A percentile compares a stretch with the other conserved stretches of the same genome.
Evolutionary conservation across 768 basidiomycete genomes (phyloP).

Genomic region (Hypholoma sublateritium): DNA sequence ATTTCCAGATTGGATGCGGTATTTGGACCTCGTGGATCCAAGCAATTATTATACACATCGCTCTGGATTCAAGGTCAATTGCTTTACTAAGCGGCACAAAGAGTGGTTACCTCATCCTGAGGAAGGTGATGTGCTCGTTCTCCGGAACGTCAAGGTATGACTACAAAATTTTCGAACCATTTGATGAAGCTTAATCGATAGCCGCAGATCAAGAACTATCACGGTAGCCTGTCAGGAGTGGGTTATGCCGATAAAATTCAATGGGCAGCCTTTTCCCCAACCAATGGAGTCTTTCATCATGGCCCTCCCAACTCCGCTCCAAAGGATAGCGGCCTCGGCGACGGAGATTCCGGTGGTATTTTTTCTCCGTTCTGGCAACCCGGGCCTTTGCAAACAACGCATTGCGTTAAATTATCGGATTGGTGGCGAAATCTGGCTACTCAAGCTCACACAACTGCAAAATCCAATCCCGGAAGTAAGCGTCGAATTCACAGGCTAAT

Average conservation of each 20-base stretch:
- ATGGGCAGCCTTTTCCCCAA: constrained; percentile 56
- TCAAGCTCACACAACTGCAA: constrained; percentile 11
- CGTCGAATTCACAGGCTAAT: constrained; percentile 47
- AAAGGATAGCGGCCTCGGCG: constrained; percentile 28
- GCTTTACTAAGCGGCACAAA: constrained; percentile 47
- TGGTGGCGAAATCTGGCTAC: constrained; percentile 49
- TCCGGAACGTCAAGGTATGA: constrained; percentile 50
- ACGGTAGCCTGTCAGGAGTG: constrained; percentile 31
- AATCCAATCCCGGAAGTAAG: background rate
- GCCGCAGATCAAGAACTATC: constrained; percentile 31
- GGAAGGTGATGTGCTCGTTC: constrained; percentile 50
- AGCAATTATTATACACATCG: constrained; percentile 37
- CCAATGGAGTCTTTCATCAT: constrained; percentile 34
- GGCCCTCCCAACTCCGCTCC: constrained; percentile 38
- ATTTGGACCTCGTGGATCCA: constrained; percentile 51
- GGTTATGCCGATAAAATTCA: constrained; percentile 47
- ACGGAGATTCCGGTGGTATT: constrained; percentile 34
- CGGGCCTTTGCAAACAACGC: constrained; percentile 34
- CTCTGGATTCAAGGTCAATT: constrained; percentile 39
- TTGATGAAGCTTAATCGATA: background rate
- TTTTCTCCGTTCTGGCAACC: constrained; percentile 49
- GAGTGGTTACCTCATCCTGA: constrained; percentile 52
- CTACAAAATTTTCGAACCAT: background rate
- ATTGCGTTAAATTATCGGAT: constrained; percentile 43
- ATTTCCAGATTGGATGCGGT: constrained; percentile 45